Base-by-base conservation (phyloP, 2,329 filamentous ascomycete genomes). In the Emergomyces africanus region DNA sequence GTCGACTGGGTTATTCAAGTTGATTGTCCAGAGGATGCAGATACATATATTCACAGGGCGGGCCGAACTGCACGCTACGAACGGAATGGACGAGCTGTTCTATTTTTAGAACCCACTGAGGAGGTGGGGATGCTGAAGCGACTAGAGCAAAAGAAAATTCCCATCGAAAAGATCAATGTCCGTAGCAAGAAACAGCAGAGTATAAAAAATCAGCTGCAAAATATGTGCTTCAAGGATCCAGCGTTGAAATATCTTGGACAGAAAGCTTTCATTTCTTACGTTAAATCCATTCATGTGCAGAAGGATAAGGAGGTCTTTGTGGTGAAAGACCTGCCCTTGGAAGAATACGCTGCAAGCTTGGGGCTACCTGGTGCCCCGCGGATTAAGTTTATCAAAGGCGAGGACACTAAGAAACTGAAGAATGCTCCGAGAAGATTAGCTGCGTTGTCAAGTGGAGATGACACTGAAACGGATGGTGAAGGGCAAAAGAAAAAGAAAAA, bases 1-100 rank as follows among this genome's bases (percentile, higher is more conserved):
- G 94, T 99, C 0, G 94, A 99, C 71, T 99, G 94, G 88, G 94
- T 99, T 5, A 90, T 99, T n/a, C 94, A 99, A 70, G 81, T 89
- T n/a, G 94, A 99, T 71, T 95, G 89, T 65, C 94, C 94, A 0
- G 94, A 99, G 72, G 92, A 99, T 71, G 88, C 89, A 3, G 94
- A 97, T 68, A 99, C 94, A 0, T 99, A 99, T 68, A 97, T 99
- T 65, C 94, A 99, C 74, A 85, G 94, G 61, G 92, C 96, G 4
- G 94, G 94, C 1, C 84, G 94, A 35, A 97, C 94, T 20, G 94
- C 94, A n/a, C 83, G 92, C 25, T 97, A 95, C 71, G 87, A 96
- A 67, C 87, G 88, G 63, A 84, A 89, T 57, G 94, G 94, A 8
- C 84, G 87, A 44, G 92, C 94, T 0, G 89, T 97, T 0, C 73